phyloP scores from a whole-genome alignment of 768 basidiomycete genomes.

The Xerocomellus chrysenteron region DNA sequence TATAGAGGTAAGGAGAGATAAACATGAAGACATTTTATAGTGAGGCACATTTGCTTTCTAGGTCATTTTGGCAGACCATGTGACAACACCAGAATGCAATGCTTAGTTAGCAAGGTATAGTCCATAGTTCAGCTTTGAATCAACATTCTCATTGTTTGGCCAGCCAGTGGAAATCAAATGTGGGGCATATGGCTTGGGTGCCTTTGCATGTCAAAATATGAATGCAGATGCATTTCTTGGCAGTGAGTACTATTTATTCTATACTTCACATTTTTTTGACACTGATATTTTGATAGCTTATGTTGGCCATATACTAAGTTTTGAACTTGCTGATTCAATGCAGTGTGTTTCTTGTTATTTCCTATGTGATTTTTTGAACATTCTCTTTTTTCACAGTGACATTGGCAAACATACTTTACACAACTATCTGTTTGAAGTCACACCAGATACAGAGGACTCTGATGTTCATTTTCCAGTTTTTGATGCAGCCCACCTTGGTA shows the following conservation, averaged over 20 bases:
- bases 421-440: constrained; percentile 38
- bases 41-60: neutral
- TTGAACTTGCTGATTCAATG: constrained; percentile 13
- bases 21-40: neutral
- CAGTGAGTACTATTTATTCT: constrained; percentile 15
- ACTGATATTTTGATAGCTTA: constrained; percentile 36
- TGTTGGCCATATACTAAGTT: constrained; percentile 29
- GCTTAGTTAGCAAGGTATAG: constrained; percentile 20
- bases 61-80: constrained; percentile 24
- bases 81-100: constrained; percentile 31
- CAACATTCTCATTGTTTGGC: neutral
- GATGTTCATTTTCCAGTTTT: neutral
- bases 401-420: constrained; percentile 11
- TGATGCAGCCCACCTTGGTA: constrained; percentile 45
- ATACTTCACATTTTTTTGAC: neutral
- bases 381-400: constrained; percentile 3
- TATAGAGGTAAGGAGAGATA: constrained; percentile 22
- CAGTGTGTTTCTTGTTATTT: neutral
- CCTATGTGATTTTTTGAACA: neutral
- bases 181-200: constrained; percentile 44
- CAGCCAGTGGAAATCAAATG: constrained; percentile 38
- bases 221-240: constrained; percentile 31
- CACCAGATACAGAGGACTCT: neutral
- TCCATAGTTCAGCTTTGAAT: neutral
- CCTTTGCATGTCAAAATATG: constrained; percentile 39